Base-by-base conservation (phyloP, 225 moss, liverwort and hornwort species). In the Bryoerythrophyllum caledonicum region DNA sequence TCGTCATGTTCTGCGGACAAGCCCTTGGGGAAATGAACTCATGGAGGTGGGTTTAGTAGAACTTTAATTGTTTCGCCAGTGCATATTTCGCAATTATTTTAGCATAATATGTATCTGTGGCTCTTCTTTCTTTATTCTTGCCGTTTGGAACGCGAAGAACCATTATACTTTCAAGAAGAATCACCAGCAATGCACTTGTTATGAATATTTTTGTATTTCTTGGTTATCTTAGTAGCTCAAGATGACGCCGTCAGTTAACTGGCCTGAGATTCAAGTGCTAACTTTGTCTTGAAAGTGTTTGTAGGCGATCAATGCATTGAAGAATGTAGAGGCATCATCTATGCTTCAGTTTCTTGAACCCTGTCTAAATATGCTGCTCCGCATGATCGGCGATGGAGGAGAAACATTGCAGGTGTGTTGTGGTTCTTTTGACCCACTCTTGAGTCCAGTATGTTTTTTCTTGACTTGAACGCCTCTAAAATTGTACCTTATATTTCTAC, bases 321-420 rank as follows among this genome's bases (percentile, higher is more conserved):
- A 99, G 82, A 90, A 89, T 86, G 99, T 99, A 35, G 99, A 99
- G 71, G 87, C 99, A 68, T 90, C 91, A 49, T 91, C 95, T 27
- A 95, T 99, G 99, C 89, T 99, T 26, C 95, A 99, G 71, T 99
- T 99, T 66, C 89, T 99, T 77, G 95, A 99, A 87, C 99, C 99
- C 10, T 89, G 89, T 75, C 73, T 99, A 51, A 99, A 95, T 75
- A 99, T 99, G 99, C 92, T 99, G n/a, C 94, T 95, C 23, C 89
- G 93, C 72, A 93, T 99, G 95, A 95, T 99, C 67, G 95, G 93
- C 74, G 99, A 99, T 77, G 99, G 99, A 74, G 92, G 95, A 68
- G 99, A 99, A 85, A 99, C 95, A 13, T 76, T 99, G 38, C 99
- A 95, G 97, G 97, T 95, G 11, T 63, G 67, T 68, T 71, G 49